Conservation (phyloP, 768 basidiomycete genomes). For the Rickenella mellea region DNA sequence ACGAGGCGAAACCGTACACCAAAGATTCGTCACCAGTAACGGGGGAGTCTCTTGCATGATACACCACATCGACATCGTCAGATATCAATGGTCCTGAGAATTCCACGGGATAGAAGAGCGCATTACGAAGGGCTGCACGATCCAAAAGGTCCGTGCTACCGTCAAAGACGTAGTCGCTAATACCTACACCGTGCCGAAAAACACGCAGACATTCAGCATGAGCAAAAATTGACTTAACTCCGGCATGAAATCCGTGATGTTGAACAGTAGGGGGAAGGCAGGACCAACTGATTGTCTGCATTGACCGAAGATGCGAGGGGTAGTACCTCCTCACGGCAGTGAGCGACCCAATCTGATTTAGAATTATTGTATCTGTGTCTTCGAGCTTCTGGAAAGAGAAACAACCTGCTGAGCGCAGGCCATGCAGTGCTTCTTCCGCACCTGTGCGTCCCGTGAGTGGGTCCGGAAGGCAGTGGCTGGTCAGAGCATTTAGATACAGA, state of each 20-base stretch:
- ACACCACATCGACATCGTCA: no score
- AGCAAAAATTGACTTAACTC: neutral
- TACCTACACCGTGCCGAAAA: no score
- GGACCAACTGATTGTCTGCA: neutral
- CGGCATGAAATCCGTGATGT: neutral
- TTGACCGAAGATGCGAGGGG: neutral
- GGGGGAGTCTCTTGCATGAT: no score
- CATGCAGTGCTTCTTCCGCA: constrained; percentile 30
- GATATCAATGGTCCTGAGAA: no score
- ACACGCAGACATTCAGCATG: neutral
- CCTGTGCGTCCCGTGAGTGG: constrained; percentile 35
- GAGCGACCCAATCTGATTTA: constrained; percentile 23
- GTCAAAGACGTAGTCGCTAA: no score
- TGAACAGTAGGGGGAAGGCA: constrained; percentile 5
- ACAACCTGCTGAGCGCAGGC: constrained; percentile 26
- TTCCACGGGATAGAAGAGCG: constrained; percentile 6
- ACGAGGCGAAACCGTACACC: no score
- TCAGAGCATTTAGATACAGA: constrained; percentile 36
- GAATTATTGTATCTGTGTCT: constrained; percentile 18
- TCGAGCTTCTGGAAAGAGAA: constrained; percentile 30
- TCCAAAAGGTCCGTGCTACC: constrained; percentile 10
- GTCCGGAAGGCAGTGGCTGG: constrained; percentile 31
- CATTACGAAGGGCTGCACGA: constrained; percentile 12
- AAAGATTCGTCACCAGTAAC: no score
- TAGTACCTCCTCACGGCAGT: constrained; percentile 27